A percentile compares a stretch with the other conserved stretches of the same genome.
phyloP scores from a whole-genome alignment of 768 basidiomycete species.

The Amanita exitialis region DNA sequence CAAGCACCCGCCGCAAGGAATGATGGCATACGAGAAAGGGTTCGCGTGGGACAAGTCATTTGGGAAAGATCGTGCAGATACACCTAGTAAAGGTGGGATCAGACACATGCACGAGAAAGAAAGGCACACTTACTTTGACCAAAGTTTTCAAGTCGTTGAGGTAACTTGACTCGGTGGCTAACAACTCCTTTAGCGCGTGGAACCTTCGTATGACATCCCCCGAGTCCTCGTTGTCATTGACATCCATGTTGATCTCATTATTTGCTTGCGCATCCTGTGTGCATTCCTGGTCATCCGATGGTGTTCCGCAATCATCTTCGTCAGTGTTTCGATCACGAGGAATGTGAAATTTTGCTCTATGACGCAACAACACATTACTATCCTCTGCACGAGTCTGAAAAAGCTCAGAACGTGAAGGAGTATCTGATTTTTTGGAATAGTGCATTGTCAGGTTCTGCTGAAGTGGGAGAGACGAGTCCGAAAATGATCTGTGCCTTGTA shows the following conservation, averaged over 20 bases:
- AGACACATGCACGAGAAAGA: not conserved
- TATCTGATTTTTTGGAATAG: not conserved
- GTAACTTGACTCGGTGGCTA: constrained; percentile 80
- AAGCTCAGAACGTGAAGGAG: not conserved
- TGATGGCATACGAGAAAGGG: constrained; percentile 26
- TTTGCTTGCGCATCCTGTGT: not conserved
- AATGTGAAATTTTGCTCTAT: not conserved
- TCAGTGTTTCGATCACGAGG: not conserved
- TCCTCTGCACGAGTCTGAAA: not conserved
- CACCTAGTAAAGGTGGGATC: constrained; percentile 31
- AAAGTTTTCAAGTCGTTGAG: constrained; percentile 68
- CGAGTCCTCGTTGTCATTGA: constrained; percentile 9
- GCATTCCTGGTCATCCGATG: not conserved
- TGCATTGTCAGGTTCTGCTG: not conserved
- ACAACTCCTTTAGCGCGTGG: constrained; percentile 77
- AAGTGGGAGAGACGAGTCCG: not conserved
- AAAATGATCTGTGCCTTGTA: constrained; percentile 3
- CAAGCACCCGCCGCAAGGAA: constrained; percentile 35
- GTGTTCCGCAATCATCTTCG: not conserved
- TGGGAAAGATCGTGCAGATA: constrained; percentile 51
- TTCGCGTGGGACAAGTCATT: constrained; percentile 30
- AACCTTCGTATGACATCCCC: constrained; percentile 44
- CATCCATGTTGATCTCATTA: not conserved
- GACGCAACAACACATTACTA: not conserved
- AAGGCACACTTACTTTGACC: constrained; percentile 45